Conservation (phyloP, 1,284 basidiomycete species). For the Trichosporon ovoides region DNA sequence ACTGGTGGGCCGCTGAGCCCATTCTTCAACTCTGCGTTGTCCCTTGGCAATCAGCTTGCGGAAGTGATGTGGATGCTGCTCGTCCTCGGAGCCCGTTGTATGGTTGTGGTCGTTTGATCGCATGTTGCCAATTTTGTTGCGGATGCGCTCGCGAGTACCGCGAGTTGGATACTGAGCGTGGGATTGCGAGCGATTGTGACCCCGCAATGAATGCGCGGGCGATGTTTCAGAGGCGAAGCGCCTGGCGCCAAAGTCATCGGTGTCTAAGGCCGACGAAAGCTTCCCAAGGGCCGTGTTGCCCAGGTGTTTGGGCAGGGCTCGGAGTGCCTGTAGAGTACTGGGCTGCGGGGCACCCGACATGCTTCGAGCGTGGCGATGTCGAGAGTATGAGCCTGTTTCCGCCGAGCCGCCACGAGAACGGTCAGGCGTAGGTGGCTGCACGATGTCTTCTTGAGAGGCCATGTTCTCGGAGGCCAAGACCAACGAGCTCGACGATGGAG, state of each 20-base stretch:
- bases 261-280: not conserved
- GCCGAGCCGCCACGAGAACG: not conserved
- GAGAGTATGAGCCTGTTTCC: not conserved
- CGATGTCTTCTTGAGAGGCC: not conserved
- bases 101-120: not conserved
- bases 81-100: slow-evolving; percentile 12
- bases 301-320: slow-evolving; percentile 6
- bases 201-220: not conserved
- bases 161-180: not conserved
- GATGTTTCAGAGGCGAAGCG: not conserved
- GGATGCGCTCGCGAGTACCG: not conserved
- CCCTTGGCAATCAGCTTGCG: slow-evolving; percentile 7
- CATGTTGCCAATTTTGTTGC: not conserved
- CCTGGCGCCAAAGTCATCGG: not conserved
- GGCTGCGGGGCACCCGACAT: slow-evolving; percentile 1
- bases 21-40: not conserved
- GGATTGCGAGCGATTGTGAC: not conserved
- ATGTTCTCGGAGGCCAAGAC: not conserved
- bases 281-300: slow-evolving; percentile 4
- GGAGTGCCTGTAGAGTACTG: not conserved
- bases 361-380: slow-evolving; percentile 7
- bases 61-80: slow-evolving; percentile 8
- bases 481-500: not conserved
- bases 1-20: not conserved
- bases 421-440: not conserved